Percentiles rank a stretch among this genome's conserved stretches.
phyloP scores from a whole-genome alignment of 2,329 filamentous ascomycete species.

The Claviceps arundinis region DNA sequence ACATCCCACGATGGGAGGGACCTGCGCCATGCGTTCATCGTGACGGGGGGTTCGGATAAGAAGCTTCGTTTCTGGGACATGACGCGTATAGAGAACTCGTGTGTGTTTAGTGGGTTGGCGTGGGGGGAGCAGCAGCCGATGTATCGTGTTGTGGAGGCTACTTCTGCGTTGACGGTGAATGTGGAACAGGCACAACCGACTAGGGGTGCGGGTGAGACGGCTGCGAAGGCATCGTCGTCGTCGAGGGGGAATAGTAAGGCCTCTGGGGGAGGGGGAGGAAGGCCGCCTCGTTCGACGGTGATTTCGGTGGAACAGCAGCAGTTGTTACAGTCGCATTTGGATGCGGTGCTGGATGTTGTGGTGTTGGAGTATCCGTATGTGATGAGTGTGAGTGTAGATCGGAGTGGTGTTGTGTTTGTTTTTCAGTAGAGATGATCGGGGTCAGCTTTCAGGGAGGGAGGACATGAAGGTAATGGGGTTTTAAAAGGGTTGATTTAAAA shows the following conservation, averaged over 20 bases:
- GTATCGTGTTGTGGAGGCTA: slow-evolving; percentile 53
- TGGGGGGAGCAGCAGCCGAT: slow-evolving; percentile 58
- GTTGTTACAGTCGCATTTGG: slow-evolving; percentile 73
- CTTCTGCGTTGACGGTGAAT: slow-evolving; percentile 49
- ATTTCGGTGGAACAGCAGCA: slow-evolving; percentile 82
- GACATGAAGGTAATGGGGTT: too few relatives aligned
- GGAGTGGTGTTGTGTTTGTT: slow-evolving; percentile 80
- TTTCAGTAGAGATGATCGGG: slow-evolving; percentile 33
- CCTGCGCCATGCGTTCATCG: slow-evolving; percentile 65
- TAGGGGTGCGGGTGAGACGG: too few relatives aligned
- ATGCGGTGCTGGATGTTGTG: slow-evolving; percentile 78
- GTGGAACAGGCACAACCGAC: slow-evolving; percentile 42
- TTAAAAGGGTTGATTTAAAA: too few relatives aligned
- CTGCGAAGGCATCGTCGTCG: slow-evolving; percentile 5
- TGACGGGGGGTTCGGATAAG: slow-evolving; percentile 81
- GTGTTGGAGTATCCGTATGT: slow-evolving; percentile 79
- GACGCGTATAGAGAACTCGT: slow-evolving; percentile 60
- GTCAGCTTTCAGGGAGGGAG: too few relatives aligned
- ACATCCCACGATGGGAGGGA: slow-evolving; percentile 57
- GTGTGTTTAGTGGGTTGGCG: slow-evolving; percentile 66
- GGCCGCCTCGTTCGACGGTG: slow-evolving; percentile 62
- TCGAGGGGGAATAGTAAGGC: neutral
- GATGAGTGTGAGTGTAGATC: slow-evolving; percentile 84
- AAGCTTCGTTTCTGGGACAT: slow-evolving; percentile 93
- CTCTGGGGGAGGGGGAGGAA: slow-evolving; percentile 6